Percentiles rank a stretch among this genome's conserved stretches.
phyloP scores from a whole-genome alignment of 805 yeast species.

The Suhomyces sp. region DNA sequence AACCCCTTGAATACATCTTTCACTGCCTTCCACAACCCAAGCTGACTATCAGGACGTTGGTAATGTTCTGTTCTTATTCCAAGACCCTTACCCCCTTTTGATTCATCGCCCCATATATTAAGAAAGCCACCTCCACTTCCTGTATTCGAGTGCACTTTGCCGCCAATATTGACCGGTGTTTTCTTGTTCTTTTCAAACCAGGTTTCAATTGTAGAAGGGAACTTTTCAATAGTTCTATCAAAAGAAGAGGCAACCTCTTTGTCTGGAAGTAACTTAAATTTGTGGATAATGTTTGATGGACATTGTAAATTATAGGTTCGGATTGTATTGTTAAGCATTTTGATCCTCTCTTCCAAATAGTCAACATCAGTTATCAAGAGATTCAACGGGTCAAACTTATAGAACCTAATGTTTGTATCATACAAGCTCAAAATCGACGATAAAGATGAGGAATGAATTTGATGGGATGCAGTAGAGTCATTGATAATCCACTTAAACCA shows the following conservation, averaged over 20 bases:
- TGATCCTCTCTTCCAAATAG: conserved; percentile 24
- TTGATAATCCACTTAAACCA: conserved; percentile 16
- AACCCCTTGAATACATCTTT: conserved; percentile 29
- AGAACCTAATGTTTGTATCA: conserved; percentile 1
- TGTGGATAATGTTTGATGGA: conserved; percentile 39
- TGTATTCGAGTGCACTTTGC: no score
- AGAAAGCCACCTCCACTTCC: conserved; percentile 4
- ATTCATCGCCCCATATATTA: conserved; percentile 9
- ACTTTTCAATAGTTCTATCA: conserved; percentile 14
- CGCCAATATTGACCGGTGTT: neutral
- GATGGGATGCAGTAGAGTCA: conserved; percentile 5
- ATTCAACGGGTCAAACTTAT: neutral
- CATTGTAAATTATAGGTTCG: conserved; percentile 39
- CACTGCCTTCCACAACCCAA: conserved; percentile 29
- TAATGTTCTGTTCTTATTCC: neutral
- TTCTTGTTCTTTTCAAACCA: conserved; percentile 15
- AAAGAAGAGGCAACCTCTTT: conserved; percentile 26
- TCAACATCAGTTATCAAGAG: conserved; percentile 8
- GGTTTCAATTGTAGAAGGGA: conserved; percentile 12
- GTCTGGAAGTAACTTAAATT: conserved; percentile 31
- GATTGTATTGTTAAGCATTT: conserved; percentile 23
- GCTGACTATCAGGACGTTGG: conserved; percentile 1
- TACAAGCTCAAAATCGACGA: conserved; percentile 3
- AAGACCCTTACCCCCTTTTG: conserved; percentile 12
- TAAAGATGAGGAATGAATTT: conserved; percentile 1